Evolutionary conservation across 108 stramenopile genomes (phyloP).

Genomic region (Asterionellopsis glacialis): DNA sequence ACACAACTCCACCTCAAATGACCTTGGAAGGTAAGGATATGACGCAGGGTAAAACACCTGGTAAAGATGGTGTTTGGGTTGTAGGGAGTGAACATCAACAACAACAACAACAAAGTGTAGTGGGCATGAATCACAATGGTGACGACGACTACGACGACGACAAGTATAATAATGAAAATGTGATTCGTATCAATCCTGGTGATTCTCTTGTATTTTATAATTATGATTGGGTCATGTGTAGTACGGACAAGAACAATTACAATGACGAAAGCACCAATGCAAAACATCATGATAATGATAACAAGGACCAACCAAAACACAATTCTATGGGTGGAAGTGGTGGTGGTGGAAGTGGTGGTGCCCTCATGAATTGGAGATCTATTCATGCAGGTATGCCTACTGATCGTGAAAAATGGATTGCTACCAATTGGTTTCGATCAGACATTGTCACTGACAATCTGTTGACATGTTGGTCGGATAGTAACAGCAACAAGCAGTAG

Average conservation of each 20-base stretch:
- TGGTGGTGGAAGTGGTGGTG: slow-evolving; percentile 10
- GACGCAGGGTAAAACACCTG: slow-evolving; percentile 6
- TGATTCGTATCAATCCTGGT: slow-evolving; percentile 26
- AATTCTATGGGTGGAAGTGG: no score
- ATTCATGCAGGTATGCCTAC: slow-evolving; percentile 27
- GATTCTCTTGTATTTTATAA: slow-evolving; percentile 51
- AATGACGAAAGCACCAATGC: no score
- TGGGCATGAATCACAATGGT: background rate
- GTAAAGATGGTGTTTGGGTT: slow-evolving; percentile 25
- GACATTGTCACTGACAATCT: background rate
- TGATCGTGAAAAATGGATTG: slow-evolving; percentile 39
- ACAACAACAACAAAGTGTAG: slow-evolving; percentile 6
- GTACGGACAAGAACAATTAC: no score
- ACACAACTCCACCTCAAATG: background rate
- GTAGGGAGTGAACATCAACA: slow-evolving; percentile 27
- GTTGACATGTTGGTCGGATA: no score
- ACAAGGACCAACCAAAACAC: no score
- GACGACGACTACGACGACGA: no score
- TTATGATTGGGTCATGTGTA: slow-evolving; percentile 12
- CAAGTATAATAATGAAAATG: slow-evolving; percentile 2
- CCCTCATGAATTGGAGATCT: slow-evolving; percentile 24
- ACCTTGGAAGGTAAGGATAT: slow-evolving; percentile 2
- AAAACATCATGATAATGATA: no score
- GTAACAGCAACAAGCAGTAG: no score
- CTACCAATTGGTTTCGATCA: slow-evolving; percentile 24